A percentile compares a stretch with the other conserved stretches of the same genome.
Conservation (phyloP, 1,284 basidiomycete genomes). For the Paramarasmius palmivorus region DNA sequence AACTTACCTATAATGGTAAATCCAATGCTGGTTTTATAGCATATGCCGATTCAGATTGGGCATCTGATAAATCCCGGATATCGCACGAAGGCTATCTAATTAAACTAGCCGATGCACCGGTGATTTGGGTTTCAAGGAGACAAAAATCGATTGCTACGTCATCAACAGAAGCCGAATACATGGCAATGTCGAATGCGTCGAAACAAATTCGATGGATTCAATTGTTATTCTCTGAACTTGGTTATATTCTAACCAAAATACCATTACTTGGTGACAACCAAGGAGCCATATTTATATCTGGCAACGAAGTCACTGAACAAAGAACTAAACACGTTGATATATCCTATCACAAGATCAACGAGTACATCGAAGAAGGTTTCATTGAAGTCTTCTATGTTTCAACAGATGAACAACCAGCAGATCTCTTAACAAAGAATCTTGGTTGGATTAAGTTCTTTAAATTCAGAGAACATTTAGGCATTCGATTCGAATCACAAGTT, state of each 20-base stretch:
- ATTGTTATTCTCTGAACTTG: constrained; percentile 23
- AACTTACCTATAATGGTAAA: constrained; percentile 21
- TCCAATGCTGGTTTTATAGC: background rate
- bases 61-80: constrained; percentile 13
- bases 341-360: constrained; percentile 34
- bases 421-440: constrained; percentile 28
- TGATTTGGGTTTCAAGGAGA: constrained; percentile 26
- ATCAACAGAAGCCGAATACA: constrained; percentile 34
- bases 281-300: constrained; percentile 30
- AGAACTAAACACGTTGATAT: constrained; percentile 44
- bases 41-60: constrained; percentile 31
- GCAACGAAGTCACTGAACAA: constrained; percentile 27
- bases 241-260: constrained; percentile 3
- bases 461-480: no score
- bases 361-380: constrained; percentile 22
- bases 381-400: constrained; percentile 16
- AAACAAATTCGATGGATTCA: constrained; percentile 15
- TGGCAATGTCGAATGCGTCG: constrained; percentile 25
- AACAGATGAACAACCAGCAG: constrained; percentile 24
- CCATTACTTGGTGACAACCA: constrained; percentile 35
- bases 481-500: no score
- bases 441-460: no score
- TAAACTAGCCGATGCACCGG: constrained; percentile 17
- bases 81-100: constrained; percentile 25
- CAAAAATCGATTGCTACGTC: constrained; percentile 29